Percentiles rank a stretch among this genome's conserved stretches.
These are phyloP conservation scores for Isoetes taiwanensis DNA, from an alignment of 75 land plant species.

Conservation along the genomic window DNA sequence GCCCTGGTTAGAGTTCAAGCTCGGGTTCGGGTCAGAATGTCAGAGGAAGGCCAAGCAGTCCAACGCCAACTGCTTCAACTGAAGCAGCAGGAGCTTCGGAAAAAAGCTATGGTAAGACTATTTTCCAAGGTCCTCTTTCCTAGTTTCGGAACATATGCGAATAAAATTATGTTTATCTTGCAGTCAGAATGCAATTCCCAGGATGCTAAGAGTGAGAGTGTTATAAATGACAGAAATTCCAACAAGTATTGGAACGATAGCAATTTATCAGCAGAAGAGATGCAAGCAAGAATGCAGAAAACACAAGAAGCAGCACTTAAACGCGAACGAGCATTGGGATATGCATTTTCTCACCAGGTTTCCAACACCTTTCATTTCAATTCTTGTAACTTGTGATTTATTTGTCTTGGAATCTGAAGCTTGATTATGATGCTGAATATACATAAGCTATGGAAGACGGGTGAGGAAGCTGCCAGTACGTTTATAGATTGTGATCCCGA, in stretches of 20 bases:
- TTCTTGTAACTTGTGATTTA: too few relatives aligned
- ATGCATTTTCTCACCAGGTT: constrained; percentile 58
- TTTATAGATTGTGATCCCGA: constrained; percentile 1
- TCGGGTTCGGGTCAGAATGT: constrained; percentile 41
- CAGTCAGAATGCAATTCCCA: too few relatives aligned
- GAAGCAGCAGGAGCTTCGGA: constrained; percentile 18
- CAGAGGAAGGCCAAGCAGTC: constrained; percentile 37
- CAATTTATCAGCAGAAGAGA: constrained; percentile 20
- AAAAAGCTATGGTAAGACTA: constrained; percentile 48
- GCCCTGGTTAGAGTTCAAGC: constrained; percentile 69
- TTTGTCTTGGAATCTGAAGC: too few relatives aligned
- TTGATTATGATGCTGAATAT: too few relatives aligned
- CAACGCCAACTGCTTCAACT: constrained; percentile 24
- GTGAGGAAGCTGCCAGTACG: not conserved
- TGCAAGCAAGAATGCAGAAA: constrained; percentile 17
- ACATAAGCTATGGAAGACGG: too few relatives aligned
- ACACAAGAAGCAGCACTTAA: constrained; percentile 34
- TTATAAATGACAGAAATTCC: too few relatives aligned
- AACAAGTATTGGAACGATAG: constrained; percentile 29
- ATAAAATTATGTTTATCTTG: too few relatives aligned
- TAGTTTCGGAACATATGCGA: too few relatives aligned
- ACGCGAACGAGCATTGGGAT: constrained; percentile 49
- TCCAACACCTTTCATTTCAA: too few relatives aligned
- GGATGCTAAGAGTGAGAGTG: too few relatives aligned
- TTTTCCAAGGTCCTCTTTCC: too few relatives aligned